Evolutionary conservation across 345 rosid genomes (phyloP), one percentile per base, ranked within the genome.

Genomic region (rapeseed (Brassica napus)): DNA sequence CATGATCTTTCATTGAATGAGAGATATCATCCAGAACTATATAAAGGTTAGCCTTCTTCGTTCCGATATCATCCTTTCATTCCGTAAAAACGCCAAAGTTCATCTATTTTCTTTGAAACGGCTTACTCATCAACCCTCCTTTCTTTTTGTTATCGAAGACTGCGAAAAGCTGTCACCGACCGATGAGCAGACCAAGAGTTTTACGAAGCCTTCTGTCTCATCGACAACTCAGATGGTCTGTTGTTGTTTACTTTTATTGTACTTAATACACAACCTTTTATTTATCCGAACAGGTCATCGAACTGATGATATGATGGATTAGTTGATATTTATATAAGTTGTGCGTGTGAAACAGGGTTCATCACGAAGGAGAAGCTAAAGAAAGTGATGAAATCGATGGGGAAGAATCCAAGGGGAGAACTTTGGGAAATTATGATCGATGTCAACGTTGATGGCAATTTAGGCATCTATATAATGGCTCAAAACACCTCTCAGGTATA

Each of bases 321-420:
- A 37, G 44, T 8, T 37, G 44, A 32, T 32, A 32, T 32, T 32
- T 32, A 32, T 32, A 32, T 32, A 32, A 5, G 37, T 5, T 37
- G 10, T 37, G 10, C 11, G 44, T 37, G 44, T 18, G 21, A 18
- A 18, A 18, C 21, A 18, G 21, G 21, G 21, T 18, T 18, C 21
- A 18, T 18, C 21, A 18, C 21, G 21, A 18, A 18, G 21, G 21
- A 37, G 44, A 1, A 7, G 10, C 64, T 73, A 52, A 68, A 55
- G 30, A 79, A 60, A 8, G 78, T 79, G 69, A 79, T 79, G 82
- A 79, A 68, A 14, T 79, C 78, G 8, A 79, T 79, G 78, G 74
- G 82, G 58, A 79, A 79, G 73, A 67, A 44, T 60, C 78, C 78
- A 49, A 79, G 68, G 15, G 77, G 55, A 0, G 74, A 79, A 21